Evolutionary conservation across 2,329 filamentous ascomycete species (phyloP), one percentile per base, ranked within the genome.

Genomic region (Talaromyces piceae): DNA sequence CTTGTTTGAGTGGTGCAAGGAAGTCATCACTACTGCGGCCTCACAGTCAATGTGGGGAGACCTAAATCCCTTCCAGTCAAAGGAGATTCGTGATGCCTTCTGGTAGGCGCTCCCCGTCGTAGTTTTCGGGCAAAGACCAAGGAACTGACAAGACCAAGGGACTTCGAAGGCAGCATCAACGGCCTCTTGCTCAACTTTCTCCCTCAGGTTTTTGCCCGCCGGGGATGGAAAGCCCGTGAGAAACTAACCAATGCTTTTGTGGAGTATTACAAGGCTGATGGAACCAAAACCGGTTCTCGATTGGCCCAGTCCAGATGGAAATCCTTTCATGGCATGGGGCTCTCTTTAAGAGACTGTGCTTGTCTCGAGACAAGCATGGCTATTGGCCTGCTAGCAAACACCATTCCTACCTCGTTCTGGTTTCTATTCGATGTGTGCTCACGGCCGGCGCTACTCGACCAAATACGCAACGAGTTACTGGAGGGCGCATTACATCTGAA

Each of bases 391-490:
- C 59, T 73, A 1, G 63, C 66, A 39, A 77, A 77, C 56, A 72
- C 73, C 0, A 60, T 67, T 3, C 70, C 71, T 0, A 66, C 72
- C 0, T 58, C 61, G 0, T 78, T 76, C 60, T 78, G 76, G 75
- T 51, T 70, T 1, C 30, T 77, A 0, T 69, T 65, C 53, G 67
- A 75, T 33, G 57, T 78, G 6, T 74, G 66, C 58, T 70, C 69
- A 4, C 63, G 69, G 1, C 67, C 70, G 0, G 56, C 58, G 1
- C 56, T 77, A 0, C 63, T 76, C 1, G 48, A 56, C 0, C 65
- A 69, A n/a, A 57, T 77, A 3, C 65, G 73, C 0, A 50, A 65
- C 0, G 75, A 77, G 53, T 57, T 77, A 2, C 54, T 47, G 3
- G 43, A 28, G 3, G 61, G 66, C 39, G 61, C 62, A 2, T 16